Conservation (phyloP, 2,329 filamentous ascomycete species). For the Amauroascus verrucosus region DNA sequence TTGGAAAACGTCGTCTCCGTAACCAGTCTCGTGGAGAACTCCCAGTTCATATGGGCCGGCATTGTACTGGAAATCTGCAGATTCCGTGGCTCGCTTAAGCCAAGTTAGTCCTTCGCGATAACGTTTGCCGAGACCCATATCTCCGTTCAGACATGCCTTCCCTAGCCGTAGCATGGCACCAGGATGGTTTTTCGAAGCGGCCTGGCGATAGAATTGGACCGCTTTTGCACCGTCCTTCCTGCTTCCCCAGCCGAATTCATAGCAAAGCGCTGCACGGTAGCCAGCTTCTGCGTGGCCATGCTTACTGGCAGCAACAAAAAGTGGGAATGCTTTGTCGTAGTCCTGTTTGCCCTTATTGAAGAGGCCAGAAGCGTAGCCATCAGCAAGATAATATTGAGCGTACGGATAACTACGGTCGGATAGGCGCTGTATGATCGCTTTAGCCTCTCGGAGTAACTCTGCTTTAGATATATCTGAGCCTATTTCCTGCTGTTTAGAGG, state of each 20-base stretch:
- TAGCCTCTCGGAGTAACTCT: constrained; percentile 74
- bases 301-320: constrained; percentile 89
- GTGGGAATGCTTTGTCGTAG: constrained; percentile 78
- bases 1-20: constrained; percentile 84
- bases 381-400: constrained; percentile 92
- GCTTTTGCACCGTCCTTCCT: constrained; percentile 83
- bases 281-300: constrained; percentile 94
- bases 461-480: constrained; percentile 42
- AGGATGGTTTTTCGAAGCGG: constrained; percentile 87
- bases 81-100: constrained; percentile 85
- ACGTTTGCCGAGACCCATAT: constrained; percentile 71
- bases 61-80: constrained; percentile 86
- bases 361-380: constrained; percentile 85
- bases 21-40: constrained; percentile 81
- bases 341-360: constrained; percentile 94
- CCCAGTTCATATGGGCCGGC: constrained; percentile 84
- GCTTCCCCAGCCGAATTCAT: constrained; percentile 97
- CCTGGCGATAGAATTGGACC: constrained; percentile 81
- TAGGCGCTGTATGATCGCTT: constrained; percentile 75
- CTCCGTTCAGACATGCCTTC: constrained; percentile 77
- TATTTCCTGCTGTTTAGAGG: constrained; percentile 18
- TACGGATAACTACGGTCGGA: constrained; percentile 87
- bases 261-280: constrained; percentile 86
- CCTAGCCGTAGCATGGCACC: constrained; percentile 89
- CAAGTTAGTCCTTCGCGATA: constrained; percentile 92